Evolutionary conservation across 352 stramenopile species (phyloP).

Genomic region (Phytophthora multivora): DNA sequence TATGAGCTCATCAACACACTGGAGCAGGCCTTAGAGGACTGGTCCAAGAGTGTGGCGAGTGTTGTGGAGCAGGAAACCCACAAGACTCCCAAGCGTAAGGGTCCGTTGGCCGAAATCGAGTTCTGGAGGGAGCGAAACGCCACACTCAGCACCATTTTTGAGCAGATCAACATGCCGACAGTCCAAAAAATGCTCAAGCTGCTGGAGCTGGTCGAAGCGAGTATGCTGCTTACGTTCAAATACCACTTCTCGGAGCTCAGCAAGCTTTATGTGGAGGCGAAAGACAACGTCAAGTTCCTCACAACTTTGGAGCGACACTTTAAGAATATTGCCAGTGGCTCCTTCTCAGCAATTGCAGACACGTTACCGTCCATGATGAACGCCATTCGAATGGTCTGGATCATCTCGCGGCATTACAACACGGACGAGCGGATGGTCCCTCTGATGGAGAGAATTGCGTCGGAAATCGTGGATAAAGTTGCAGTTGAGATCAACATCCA

Average conservation of each 20-base stretch:
- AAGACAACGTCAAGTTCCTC: constrained; percentile 97
- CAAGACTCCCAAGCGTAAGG: constrained; percentile 89
- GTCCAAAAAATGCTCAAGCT: constrained; percentile 96
- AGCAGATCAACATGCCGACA: constrained; percentile 96
- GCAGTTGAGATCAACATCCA: constrained; percentile 92
- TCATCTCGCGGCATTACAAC: constrained; percentile 97
- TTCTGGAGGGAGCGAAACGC: constrained; percentile 96
- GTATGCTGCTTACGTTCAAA: constrained; percentile 93
- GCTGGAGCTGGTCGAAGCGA: constrained; percentile 90
- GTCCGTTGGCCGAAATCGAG: constrained; percentile 94
- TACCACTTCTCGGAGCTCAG: constrained; percentile 95
- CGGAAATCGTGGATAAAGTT: constrained; percentile 94
- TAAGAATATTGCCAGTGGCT: constrained; percentile 93
- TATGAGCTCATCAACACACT: constrained; percentile 89
- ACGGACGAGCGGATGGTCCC: constrained; percentile 97
- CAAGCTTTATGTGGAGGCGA: constrained; percentile 95
- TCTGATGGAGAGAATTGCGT: constrained; percentile 95
- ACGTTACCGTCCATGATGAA: constrained; percentile 97
- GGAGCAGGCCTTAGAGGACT: constrained; percentile 92
- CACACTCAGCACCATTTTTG: constrained; percentile 94
- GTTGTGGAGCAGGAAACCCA: constrained; percentile 91
- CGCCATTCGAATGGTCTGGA: constrained; percentile 97
- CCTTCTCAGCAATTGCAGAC: constrained; percentile 92
- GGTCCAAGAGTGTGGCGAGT: constrained; percentile 90
- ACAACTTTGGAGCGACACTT: constrained; percentile 96